Conservation (phyloP, 2,329 filamentous ascomycete species). For the Cercospora zeina region DNA sequence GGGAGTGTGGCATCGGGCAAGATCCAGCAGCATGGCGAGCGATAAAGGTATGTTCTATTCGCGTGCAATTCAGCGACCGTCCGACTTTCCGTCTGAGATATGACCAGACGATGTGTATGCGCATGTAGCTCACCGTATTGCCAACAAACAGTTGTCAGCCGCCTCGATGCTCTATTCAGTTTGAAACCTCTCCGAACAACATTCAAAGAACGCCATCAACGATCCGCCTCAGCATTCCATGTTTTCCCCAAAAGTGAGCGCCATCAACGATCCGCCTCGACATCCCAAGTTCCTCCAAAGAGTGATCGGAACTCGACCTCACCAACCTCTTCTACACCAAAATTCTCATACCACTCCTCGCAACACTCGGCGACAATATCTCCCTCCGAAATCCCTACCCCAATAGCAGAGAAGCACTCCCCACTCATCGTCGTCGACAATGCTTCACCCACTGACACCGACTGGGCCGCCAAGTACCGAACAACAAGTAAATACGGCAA, state of each 20-base stretch:
- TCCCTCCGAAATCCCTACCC: not conserved
- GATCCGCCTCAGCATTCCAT: not conserved
- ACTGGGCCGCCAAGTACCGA: not conserved
- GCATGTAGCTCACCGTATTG: constrained; percentile 4
- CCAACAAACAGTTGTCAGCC: not conserved
- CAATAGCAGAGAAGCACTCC: constrained; percentile 1
- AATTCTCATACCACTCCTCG: not conserved
- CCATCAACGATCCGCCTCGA: not conserved
- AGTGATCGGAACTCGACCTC: not conserved
- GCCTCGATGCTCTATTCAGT: constrained; percentile 8
- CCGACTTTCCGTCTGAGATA: not conserved
- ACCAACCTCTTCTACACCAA: not conserved
- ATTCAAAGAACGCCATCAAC: constrained; percentile 5
- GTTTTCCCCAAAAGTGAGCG: not conserved
- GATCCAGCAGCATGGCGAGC: constrained; percentile 5
- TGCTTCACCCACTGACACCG: constrained; percentile 9
- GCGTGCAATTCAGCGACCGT: not conserved
- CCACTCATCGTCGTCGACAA: constrained; percentile 3
- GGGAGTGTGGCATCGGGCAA: not conserved
- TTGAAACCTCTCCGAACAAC: constrained; percentile 1
- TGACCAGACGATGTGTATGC: not conserved
- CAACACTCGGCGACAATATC: not conserved
- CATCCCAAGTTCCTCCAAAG: not conserved
- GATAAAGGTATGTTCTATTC: constrained; percentile 8
- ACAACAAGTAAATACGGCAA: not conserved